Base-by-base conservation (phyloP, 768 basidiomycete genomes). In the Kwoniella bestiolae region DNA sequence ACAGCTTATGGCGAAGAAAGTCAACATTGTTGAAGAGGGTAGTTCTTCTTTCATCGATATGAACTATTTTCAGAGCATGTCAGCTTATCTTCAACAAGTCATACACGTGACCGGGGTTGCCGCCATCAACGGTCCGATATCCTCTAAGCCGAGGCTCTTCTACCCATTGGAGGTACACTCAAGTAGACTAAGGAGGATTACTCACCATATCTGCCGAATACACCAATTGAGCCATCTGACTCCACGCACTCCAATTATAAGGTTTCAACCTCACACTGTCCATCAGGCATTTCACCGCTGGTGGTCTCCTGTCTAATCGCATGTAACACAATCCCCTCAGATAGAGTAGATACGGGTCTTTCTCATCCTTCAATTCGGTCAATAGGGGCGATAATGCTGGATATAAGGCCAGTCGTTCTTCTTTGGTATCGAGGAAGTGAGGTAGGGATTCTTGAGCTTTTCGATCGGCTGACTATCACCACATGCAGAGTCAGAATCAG, bases 181-280 rank as follows among this genome's bases (percentile, higher is more conserved):
- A n/a, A n/a, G n/a, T n/a, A n/a, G n/a, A n/a, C n/a, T n/a, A n/a
- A n/a, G n/a, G n/a, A n/a, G n/a, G 31, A 34, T n/a, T 56, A 70
- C 78, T 38, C 60, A 94, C 94, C 88, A 95, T 92, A 82, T 93
- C 91, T 16, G 87, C 87, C 67, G 93, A 91, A 14, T 87, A 86
- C 32, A 94, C 85, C 75, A 91, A 90, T 58, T 87, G 87, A 2
- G 80, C 78, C 31, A 98, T 83, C 46, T 92, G 85, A 7, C 86
- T 83, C 94, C 94, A 98, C n/a, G 88, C 84, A 28, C 91, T 90
- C 94, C 94, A 98, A 77, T 97, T 97, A 88, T 91, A 97, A 12
- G 91, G 89, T 74, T 89, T 91, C 5, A 85, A 85, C 38, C 85
- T 84, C 46, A 95, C 88, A 12, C 92, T 94, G 34, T 87, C 81